Evolutionary conservation across 352 stramenopile species (phyloP).

Genomic region (Lagenidium giganteum): DNA sequence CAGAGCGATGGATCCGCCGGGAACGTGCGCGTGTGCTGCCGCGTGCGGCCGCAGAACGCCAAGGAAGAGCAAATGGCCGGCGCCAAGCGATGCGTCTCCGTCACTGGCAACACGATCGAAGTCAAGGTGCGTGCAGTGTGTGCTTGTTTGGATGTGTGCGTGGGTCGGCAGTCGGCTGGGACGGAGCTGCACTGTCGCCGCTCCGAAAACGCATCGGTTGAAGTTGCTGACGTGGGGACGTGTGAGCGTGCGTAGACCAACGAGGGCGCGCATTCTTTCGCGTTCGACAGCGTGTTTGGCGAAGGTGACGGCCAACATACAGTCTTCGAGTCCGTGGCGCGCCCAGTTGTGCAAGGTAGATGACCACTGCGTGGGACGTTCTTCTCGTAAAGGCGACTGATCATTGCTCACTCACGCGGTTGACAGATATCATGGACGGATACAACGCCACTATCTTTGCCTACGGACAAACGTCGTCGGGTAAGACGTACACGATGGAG

Average conservation of each 20-base stretch:
- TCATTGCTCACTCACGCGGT: too few relatives aligned
- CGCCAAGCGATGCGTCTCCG: slow-evolving; percentile 48
- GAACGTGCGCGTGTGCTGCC: slow-evolving; percentile 81
- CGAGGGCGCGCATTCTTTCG: slow-evolving; percentile 74
- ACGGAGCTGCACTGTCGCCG: too few relatives aligned
- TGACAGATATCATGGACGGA: slow-evolving; percentile 89
- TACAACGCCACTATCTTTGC: slow-evolving; percentile 95
- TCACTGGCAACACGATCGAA: slow-evolving; percentile 50
- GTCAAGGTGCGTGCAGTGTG: slow-evolving; percentile 36
- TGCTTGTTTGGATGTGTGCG: neutral
- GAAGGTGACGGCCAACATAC: slow-evolving; percentile 76
- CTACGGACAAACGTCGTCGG: slow-evolving; percentile 89
- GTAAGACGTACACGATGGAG: slow-evolving; percentile 90
- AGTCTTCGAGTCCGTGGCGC: slow-evolving; percentile 87
- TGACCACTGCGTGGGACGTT: too few relatives aligned
- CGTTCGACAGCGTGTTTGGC: slow-evolving; percentile 88
- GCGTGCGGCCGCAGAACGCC: slow-evolving; percentile 74
- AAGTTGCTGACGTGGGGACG: neutral
- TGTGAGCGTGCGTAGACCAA: slow-evolving; percentile 24
- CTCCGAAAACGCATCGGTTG: too few relatives aligned
- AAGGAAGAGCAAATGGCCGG: slow-evolving; percentile 67
- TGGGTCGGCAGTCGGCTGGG: neutral
- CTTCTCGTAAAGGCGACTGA: too few relatives aligned
- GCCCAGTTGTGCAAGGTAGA: slow-evolving; percentile 87
- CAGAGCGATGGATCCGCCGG: slow-evolving; percentile 20